phyloP scores from a whole-genome alignment of 768 basidiomycete genomes.

The Steccherinum ochraceum region DNA sequence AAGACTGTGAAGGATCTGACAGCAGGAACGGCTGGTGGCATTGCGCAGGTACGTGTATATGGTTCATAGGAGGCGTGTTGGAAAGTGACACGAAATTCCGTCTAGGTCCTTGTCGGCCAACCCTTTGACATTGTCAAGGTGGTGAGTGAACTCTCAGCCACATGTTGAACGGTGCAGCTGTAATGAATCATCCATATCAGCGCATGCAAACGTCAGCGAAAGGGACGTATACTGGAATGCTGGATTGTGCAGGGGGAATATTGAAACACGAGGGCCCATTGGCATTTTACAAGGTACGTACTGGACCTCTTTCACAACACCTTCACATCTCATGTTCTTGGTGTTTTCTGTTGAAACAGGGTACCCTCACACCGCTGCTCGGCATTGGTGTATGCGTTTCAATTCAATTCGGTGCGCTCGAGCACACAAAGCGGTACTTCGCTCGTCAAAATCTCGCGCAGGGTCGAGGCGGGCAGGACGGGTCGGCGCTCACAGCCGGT shows the following conservation, averaged over 20 bases:
- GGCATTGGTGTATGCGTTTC: slow-evolving; percentile 95
- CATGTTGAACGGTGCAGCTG: background rate
- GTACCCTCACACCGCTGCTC: slow-evolving; percentile 82
- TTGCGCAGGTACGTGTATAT: slow-evolving; percentile 59
- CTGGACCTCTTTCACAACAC: background rate
- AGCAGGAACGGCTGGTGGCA: slow-evolving; percentile 87
- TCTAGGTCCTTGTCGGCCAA: slow-evolving; percentile 81
- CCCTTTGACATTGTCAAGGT: slow-evolving; percentile 98
- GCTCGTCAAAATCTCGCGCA: slow-evolving; percentile 49
- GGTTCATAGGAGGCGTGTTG: slow-evolving; percentile 4
- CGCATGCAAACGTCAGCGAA: slow-evolving; percentile 92
- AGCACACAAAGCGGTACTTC: slow-evolving; percentile 79
- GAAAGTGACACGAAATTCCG: background rate
- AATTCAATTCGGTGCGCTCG: slow-evolving; percentile 91
- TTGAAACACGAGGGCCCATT: slow-evolving; percentile 87
- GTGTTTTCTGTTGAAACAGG: slow-evolving; percentile 38
- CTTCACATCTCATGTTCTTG: slow-evolving; percentile 1
- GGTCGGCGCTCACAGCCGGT: slow-evolving; percentile 45
- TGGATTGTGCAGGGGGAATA: slow-evolving; percentile 87
- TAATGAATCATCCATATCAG: slow-evolving; percentile 28
- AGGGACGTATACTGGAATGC: slow-evolving; percentile 84
- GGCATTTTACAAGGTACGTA: slow-evolving; percentile 86
- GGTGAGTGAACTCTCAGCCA: slow-evolving; percentile 40
- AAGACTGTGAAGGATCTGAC: slow-evolving; percentile 83
- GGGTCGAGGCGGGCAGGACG: slow-evolving; percentile 62